These are phyloP conservation scores for Phytomonas francai DNA, from an alignment of 208 protist species.

Conservation along the genomic window DNA sequence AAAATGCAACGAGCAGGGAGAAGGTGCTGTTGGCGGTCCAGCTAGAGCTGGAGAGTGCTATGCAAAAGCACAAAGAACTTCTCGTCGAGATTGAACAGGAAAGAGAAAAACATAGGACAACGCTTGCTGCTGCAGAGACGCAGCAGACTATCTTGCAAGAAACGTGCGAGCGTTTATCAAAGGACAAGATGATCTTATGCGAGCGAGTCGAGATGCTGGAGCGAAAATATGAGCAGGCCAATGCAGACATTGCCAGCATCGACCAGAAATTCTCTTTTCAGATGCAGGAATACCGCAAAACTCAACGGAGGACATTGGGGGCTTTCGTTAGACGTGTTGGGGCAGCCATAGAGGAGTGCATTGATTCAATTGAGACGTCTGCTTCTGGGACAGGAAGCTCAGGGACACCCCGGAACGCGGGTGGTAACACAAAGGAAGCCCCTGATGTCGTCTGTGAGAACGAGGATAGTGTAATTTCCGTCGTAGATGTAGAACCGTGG, in stretches of 20 bases:
- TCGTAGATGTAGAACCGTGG: neutral
- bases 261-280: neutral
- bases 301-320: neutral
- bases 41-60: neutral
- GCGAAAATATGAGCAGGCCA: conserved; percentile 1
- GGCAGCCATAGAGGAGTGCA: neutral
- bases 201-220: neutral
- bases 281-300: neutral
- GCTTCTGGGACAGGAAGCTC: neutral
- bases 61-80: neutral
- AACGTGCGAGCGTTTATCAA: neutral
- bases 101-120: neutral
- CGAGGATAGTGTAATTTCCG: neutral
- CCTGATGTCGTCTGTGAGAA: neutral
- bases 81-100: neutral
- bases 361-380: neutral
- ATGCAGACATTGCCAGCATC: neutral
- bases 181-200: neutral
- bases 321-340: neutral
- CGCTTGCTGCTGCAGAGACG: neutral
- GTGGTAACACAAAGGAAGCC: neutral
- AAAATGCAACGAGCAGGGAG: neutral
- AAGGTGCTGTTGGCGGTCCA: conserved; percentile 3
- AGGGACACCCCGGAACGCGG: neutral
- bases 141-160: neutral